These are phyloP conservation scores for Onygenales sp. DNA, from an alignment of 2,329 filamentous ascomycete genomes.

Conservation along the genomic window DNA sequence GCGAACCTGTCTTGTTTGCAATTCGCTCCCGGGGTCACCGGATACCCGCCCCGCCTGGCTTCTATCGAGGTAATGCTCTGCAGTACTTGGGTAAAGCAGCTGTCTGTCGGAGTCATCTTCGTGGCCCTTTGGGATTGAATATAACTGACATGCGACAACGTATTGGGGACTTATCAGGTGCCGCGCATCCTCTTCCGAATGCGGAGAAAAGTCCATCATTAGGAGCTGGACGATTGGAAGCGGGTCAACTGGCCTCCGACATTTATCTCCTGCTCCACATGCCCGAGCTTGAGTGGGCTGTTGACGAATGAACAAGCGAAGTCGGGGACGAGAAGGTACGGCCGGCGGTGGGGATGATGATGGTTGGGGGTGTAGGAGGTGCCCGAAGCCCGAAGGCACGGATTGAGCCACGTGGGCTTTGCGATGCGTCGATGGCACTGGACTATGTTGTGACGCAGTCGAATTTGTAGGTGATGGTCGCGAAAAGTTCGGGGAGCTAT, in stretches of 20 bases:
- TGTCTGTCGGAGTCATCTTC: constrained; percentile 9
- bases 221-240: constrained; percentile 39
- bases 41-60: constrained; percentile 1
- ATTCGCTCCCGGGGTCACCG: constrained; percentile 11
- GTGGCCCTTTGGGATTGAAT: constrained; percentile 19
- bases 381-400: constrained; percentile 28
- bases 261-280: constrained; percentile 37
- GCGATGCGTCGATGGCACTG: constrained; percentile 7
- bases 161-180: constrained; percentile 31
- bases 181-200: constrained; percentile 26
- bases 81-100: constrained; percentile 8
- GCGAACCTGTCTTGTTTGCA: constrained; percentile 17
- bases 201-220: constrained; percentile 34
- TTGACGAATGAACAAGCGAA: constrained; percentile 35
- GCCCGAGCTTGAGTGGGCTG: constrained; percentile 38
- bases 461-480: not conserved
- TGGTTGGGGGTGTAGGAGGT: constrained; percentile 24
- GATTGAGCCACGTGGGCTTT: constrained; percentile 10
- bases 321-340: constrained; percentile 19
- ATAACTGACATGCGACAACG: constrained; percentile 36
- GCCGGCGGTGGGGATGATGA: constrained; percentile 18
- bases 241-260: constrained; percentile 37
- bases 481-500: not conserved
- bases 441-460: constrained; percentile 9
- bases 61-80: constrained; percentile 3